Evolutionary conservation across 108 stramenopile species (phyloP).

Genomic region (Cyclotella cryptica): DNA sequence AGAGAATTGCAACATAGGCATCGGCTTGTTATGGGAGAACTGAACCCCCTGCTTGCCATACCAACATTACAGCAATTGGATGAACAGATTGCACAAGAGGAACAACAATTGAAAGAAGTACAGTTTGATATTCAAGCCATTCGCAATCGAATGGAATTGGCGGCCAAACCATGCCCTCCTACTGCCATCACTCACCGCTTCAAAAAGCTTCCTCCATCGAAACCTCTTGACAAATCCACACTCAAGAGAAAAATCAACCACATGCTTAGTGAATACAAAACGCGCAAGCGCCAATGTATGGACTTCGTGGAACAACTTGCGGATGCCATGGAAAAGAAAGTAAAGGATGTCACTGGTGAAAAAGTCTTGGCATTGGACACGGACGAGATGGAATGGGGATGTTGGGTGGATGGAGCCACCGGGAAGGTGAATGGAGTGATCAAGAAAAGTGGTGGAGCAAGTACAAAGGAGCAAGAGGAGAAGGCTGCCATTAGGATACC

Average conservation of each 20-base stretch:
- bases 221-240: slow-evolving; percentile 33
- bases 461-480: not conserved
- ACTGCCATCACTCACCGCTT: not conserved
- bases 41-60: slow-evolving; percentile 43
- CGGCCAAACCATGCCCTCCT: slow-evolving; percentile 14
- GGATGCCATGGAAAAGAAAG: slow-evolving; percentile 89
- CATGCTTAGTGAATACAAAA: slow-evolving; percentile 78
- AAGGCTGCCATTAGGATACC: not conserved
- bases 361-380: slow-evolving; percentile 83
- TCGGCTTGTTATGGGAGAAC: slow-evolving; percentile 33
- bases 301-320: slow-evolving; percentile 86
- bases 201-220: slow-evolving; percentile 24
- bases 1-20: slow-evolving; percentile 33
- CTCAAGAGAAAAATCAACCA: slow-evolving; percentile 76
- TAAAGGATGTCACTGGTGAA: slow-evolving; percentile 69
- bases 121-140: slow-evolving; percentile 41
- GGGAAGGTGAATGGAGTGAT: not conserved
- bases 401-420: slow-evolving; percentile 15
- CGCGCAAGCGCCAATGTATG: slow-evolving; percentile 78
- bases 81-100: slow-evolving; percentile 29
- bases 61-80: slow-evolving; percentile 71
- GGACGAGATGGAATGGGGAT: slow-evolving; percentile 69
- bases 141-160: slow-evolving; percentile 24
- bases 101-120: slow-evolving; percentile 49
- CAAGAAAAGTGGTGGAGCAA: not conserved